A percentile compares a stretch with the other conserved stretches of the same genome.
Conservation (phyloP, 176 grass and related monocot genomes). For the Oryza longistaminata region DNA sequence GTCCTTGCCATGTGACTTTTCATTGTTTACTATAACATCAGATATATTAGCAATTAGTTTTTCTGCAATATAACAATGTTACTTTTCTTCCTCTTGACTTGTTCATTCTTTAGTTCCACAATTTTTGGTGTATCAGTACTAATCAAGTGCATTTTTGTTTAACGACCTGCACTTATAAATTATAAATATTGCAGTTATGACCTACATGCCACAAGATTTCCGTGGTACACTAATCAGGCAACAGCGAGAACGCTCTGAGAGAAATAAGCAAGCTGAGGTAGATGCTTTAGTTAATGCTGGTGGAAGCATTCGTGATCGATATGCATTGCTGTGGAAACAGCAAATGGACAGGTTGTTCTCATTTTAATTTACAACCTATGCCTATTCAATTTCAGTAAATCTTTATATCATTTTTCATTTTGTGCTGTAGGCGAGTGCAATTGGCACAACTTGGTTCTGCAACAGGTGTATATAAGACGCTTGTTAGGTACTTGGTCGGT, state of each 20-base stretch:
- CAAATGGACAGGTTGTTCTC: constrained; percentile 89
- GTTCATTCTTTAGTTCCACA: constrained; percentile 7
- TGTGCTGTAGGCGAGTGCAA: constrained; percentile 72
- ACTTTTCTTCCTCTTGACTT: background rate
- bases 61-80: constrained; percentile 3
- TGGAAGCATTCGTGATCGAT: constrained; percentile 77
- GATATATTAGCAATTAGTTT: background rate
- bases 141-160: constrained; percentile 16
- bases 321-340: constrained; percentile 86
- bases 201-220: constrained; percentile 99
- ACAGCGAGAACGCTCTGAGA: constrained; percentile 91
- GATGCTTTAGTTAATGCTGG: constrained; percentile 84
- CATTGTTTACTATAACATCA: background rate
- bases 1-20: constrained; percentile 21
- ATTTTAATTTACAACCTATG: background rate
- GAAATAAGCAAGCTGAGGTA: constrained; percentile 84
- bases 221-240: constrained; percentile 86
- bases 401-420: constrained; percentile 26
- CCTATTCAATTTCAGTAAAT: constrained; percentile 17
- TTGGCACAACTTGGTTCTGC: constrained; percentile 93
- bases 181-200: constrained; percentile 94
- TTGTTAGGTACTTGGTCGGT: constrained; percentile 98
- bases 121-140: background rate
- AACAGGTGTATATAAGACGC: constrained; percentile 97
- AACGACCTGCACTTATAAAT: constrained; percentile 46